Evolutionary conservation across 2,329 filamentous ascomycete species (phyloP).

Genomic region (Hortaea werneckii): DNA sequence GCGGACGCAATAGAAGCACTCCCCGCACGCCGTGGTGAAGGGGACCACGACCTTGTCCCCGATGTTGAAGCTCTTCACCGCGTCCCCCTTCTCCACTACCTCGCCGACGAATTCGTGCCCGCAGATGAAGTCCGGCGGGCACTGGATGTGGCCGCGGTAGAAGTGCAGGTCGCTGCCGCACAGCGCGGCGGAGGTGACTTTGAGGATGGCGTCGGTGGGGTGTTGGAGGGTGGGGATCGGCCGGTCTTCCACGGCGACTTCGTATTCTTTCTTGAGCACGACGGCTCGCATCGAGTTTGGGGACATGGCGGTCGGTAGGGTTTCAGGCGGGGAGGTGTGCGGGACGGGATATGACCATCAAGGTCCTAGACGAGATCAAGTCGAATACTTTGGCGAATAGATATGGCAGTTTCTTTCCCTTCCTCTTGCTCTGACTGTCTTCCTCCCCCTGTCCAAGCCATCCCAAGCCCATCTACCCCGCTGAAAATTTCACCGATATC

Average conservation of each 20-base stretch:
- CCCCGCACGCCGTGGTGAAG: conserved; percentile 68
- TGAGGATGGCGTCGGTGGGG: conserved; percentile 67
- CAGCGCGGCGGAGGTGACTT: conserved; percentile 71
- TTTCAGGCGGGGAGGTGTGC: too few relatives aligned
- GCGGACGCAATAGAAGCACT: conserved; percentile 77
- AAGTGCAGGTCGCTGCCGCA: conserved; percentile 86
- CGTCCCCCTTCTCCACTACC: conserved; percentile 56
- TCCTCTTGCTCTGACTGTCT: too few relatives aligned
- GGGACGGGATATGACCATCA: too few relatives aligned
- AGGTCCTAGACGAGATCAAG: too few relatives aligned
- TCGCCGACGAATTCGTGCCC: conserved; percentile 81
- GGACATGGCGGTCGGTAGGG: conserved; percentile 2
- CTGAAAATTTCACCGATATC: too few relatives aligned
- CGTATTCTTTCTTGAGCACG: conserved; percentile 69
- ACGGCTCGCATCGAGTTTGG: conserved; percentile 70
- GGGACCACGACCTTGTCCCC: conserved; percentile 71
- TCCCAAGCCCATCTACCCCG: too few relatives aligned
- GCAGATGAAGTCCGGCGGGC: conserved; percentile 51
- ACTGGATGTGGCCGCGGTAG: conserved; percentile 70
- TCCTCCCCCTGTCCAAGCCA: too few relatives aligned
- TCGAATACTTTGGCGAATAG: too few relatives aligned
- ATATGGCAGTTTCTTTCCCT: too few relatives aligned
- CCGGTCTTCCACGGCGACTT: conserved; percentile 65
- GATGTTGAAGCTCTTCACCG: conserved; percentile 57
- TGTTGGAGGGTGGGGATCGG: conserved; percentile 66